Percentiles rank a stretch among this genome's conserved stretches.
Evolutionary conservation across 1,139 yeast species (phyloP).

Genomic region (Blastobotrys persicus): DNA sequence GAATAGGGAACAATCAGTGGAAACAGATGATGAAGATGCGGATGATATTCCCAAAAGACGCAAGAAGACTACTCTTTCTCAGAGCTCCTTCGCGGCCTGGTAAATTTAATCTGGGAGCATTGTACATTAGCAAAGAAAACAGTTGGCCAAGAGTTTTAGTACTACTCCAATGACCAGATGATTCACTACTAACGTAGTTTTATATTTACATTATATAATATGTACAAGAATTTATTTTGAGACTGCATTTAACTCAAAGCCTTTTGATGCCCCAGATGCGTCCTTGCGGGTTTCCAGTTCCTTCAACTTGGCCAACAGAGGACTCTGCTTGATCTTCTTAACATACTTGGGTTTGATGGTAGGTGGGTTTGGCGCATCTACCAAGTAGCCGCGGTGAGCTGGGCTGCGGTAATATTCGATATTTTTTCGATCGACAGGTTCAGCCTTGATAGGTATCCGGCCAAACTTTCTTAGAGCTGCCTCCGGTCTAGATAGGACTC

Average conservation of each 20-base stretch:
- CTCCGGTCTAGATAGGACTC: constrained; percentile 75
- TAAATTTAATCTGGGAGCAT: constrained; percentile 16
- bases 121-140: no score
- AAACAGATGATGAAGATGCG: constrained; percentile 1
- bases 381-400: constrained; percentile 73
- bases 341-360: constrained; percentile 32
- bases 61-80: constrained; percentile 22
- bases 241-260: constrained; percentile 16
- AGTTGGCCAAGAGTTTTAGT: no score
- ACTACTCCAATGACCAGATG: no score
- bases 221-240: constrained; percentile 6
- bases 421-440: constrained; percentile 82
- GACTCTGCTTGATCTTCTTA: constrained; percentile 30
- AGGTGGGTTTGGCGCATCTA: constrained; percentile 37
- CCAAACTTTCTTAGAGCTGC: constrained; percentile 67
- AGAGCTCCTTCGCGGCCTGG: constrained; percentile 32
- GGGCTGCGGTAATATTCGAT: constrained; percentile 73
- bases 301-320: constrained; percentile 30
- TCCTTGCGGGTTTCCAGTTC: constrained; percentile 26
- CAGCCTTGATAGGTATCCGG: constrained; percentile 77
- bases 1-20: not conserved
- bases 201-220: constrained; percentile 1
- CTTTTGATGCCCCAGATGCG: constrained; percentile 22
- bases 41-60: constrained; percentile 12
- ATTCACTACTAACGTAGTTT: not conserved